These are phyloP conservation scores for Paramecium pentaurelia DNA, from an alignment of 73 alveolate genomes.

Conservation along the genomic window DNA sequence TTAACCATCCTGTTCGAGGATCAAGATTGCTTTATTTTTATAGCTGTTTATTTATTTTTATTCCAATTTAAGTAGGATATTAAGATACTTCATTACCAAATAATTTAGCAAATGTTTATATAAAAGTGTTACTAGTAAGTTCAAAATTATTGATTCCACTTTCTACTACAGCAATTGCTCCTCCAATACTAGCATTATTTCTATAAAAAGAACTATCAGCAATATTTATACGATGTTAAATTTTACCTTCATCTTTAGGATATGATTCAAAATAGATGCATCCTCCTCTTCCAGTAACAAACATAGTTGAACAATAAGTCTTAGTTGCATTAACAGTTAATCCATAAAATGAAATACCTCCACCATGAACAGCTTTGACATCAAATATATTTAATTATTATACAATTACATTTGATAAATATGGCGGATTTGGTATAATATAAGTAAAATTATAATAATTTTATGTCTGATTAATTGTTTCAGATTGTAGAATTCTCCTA, in stretches of 20 bases:
- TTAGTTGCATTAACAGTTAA: neutral
- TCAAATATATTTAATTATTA: neutral
- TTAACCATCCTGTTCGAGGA: neutral
- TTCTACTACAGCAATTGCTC: conserved; percentile 33
- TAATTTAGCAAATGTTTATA: neutral
- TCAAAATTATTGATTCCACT: neutral
- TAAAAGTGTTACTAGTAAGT: neutral
- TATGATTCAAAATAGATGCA: conserved; percentile 2
- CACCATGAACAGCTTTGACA: conserved; percentile 9
- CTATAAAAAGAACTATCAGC: neutral
- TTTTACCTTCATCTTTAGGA: neutral
- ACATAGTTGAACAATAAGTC: neutral
- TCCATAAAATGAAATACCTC: conserved; percentile 1
- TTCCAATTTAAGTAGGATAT: conserved; percentile 26
- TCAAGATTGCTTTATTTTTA: neutral
- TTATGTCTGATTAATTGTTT: neutral
- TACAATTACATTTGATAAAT: neutral
- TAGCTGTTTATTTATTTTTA: neutral
- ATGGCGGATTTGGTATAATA: neutral
- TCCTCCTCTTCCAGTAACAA: conserved; percentile 8
- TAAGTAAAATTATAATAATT: neutral
- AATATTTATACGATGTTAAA: neutral
- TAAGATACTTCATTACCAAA: conserved; percentile 39
- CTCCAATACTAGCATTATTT: conserved; percentile 60
- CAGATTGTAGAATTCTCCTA: neutral